Percentiles rank a stretch among this genome's conserved stretches.
Conservation (phyloP, 177 flowering plant genomes). For the Telopea speciosissima region DNA sequence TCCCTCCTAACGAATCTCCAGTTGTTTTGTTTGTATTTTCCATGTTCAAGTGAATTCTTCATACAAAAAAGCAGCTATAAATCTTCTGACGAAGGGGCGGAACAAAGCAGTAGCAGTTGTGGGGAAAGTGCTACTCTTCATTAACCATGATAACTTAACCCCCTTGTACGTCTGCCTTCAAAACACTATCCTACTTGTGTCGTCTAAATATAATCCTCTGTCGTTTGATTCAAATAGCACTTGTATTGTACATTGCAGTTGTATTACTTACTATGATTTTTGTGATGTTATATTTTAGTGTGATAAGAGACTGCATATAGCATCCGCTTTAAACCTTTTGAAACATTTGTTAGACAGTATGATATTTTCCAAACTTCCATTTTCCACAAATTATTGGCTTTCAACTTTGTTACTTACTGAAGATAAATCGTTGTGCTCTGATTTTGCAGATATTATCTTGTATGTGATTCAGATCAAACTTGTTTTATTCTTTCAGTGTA, state of each 20-base stretch:
- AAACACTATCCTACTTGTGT: not conserved
- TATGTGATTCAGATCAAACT: slow-evolving; percentile 60
- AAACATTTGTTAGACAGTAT: not conserved
- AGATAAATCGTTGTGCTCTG: not conserved
- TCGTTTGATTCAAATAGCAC: not conserved
- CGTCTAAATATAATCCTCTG: not conserved
- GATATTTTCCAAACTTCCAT: not conserved
- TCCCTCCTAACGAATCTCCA: not conserved
- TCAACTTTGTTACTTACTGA: slow-evolving; percentile 7
- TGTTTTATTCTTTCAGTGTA: slow-evolving; percentile 64
- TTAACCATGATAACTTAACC: slow-evolving; percentile 53
- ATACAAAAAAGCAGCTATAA: slow-evolving; percentile 43
- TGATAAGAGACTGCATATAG: not conserved
- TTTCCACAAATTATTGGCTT: not conserved
- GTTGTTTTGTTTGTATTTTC: slow-evolving; percentile 2
- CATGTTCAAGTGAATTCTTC: slow-evolving; percentile 45
- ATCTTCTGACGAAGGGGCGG: slow-evolving; percentile 53
- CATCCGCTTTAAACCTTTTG: not conserved
- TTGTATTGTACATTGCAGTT: not conserved
- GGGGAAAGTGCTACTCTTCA: slow-evolving; percentile 61
- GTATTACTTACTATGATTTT: not conserved
- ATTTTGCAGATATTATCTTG: slow-evolving; percentile 63
- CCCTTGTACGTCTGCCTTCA: slow-evolving; percentile 60
- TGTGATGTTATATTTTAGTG: not conserved
- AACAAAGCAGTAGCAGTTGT: slow-evolving; percentile 56